phyloP scores from a whole-genome alignment of 306 rosid genomes.

The Gynostemma pentaphyllum region DNA sequence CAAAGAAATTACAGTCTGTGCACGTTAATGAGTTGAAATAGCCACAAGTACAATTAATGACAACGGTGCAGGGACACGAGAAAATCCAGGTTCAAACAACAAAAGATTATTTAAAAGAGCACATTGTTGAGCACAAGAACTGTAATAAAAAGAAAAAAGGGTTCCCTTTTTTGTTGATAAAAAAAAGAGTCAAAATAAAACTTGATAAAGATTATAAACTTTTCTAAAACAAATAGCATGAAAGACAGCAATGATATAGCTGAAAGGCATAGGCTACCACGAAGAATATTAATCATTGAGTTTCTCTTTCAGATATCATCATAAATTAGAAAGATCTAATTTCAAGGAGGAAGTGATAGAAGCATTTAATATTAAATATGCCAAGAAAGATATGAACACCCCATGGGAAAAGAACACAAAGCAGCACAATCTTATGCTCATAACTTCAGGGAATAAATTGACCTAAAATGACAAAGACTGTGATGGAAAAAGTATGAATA shows the following conservation, averaged over 20 bases:
- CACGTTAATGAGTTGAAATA: not conserved
- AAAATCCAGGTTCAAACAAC: not conserved
- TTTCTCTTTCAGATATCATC: constrained; percentile 2
- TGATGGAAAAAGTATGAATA: not conserved
- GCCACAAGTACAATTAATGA: not conserved
- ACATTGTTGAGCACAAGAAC: not conserved
- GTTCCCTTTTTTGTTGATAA: not conserved
- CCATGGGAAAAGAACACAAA: not conserved
- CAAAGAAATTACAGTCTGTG: not conserved
- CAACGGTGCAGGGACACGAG: not conserved
- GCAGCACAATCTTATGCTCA: not conserved
- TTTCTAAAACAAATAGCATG: not conserved
- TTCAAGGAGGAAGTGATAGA: not conserved
- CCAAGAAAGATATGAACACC: not conserved
- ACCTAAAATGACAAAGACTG: not conserved
- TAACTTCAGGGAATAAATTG: not conserved
- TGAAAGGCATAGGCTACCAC: not conserved
- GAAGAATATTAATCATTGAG: not conserved
- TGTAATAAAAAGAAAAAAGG: not conserved
- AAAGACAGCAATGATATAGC: not conserved
- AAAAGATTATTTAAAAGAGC: not conserved
- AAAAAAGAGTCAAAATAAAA: not conserved
- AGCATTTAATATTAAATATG: not conserved
- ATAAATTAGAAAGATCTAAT: not conserved
- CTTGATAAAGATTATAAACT: not conserved